A percentile compares a stretch with the other conserved stretches of the same genome.
phyloP scores from a whole-genome alignment of 148 eudicot species.

The Rhododendron vialii region DNA sequence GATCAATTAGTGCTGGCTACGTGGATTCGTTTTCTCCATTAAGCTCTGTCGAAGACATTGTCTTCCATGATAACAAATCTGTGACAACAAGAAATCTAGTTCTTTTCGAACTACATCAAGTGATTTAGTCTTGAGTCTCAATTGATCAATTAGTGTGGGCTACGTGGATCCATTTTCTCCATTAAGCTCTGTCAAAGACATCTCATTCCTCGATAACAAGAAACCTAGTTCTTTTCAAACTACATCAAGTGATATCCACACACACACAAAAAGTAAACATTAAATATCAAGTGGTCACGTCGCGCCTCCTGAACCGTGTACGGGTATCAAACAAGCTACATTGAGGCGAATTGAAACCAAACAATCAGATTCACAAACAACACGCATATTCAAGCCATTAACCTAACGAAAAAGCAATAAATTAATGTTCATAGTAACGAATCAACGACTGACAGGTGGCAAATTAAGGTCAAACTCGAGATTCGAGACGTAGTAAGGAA shows the following conservation, averaged over 20 bases:
- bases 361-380: neutral
- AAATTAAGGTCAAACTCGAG: neutral
- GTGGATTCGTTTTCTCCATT: neutral
- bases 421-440: neutral
- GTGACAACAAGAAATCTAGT: neutral
- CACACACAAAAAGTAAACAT: neutral
- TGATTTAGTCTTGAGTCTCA: neutral
- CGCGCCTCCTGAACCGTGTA: neutral
- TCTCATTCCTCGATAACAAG: too few species aligned
- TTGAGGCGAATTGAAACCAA: neutral
- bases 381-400: neutral
- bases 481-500: neutral
- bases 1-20: neutral
- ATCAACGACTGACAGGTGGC: neutral
- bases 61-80: neutral
- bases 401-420: neutral
- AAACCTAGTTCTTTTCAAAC: too few species aligned
- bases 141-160: neutral
- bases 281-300: neutral
- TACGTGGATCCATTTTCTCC: neutral
- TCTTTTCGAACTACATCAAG: neutral
- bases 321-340: neutral
- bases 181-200: too few species aligned
- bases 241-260: too few species aligned
- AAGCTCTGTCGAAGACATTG: neutral